Evolutionary conservation across 1,284 basidiomycete species (phyloP).

Genomic region (Lignosus rhinocerotis): DNA sequence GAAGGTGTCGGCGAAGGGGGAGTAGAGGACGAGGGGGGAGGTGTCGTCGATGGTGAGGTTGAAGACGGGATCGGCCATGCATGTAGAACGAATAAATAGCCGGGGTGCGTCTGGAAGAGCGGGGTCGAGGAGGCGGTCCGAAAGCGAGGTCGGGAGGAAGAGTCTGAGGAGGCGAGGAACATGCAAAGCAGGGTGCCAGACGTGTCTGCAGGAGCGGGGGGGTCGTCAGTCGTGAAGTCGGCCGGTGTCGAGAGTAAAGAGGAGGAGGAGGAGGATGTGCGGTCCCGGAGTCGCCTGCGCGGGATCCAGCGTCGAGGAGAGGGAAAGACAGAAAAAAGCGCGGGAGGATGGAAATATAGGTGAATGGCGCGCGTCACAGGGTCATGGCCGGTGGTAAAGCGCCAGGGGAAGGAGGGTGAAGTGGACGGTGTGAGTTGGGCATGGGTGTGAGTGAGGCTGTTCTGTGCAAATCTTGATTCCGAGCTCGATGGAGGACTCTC

Average conservation of each 20-base stretch:
- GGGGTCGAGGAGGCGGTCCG: neutral
- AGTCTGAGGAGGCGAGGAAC: neutral
- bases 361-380: conserved; percentile 19
- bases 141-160: neutral
- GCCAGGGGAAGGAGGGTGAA: conserved; percentile 8
- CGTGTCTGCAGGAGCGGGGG: neutral
- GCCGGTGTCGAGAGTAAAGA: neutral
- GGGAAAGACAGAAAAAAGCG: conserved; percentile 11
- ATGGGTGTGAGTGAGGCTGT: conserved; percentile 3
- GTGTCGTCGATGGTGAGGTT: conserved; percentile 63
- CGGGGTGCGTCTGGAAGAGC: neutral
- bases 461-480: conserved; percentile 17
- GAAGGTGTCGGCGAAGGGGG: conserved; percentile 56
- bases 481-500: neutral
- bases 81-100: conserved; percentile 29
- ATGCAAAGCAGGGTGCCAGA: neutral
- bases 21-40: conserved; percentile 63
- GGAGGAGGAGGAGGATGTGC: conserved; percentile 3
- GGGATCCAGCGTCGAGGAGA: conserved; percentile 21
- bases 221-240: neutral
- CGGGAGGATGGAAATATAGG: conserved; percentile 21
- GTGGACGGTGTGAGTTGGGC: too few relatives aligned
- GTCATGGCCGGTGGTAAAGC: conserved; percentile 16
- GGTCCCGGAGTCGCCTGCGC: conserved; percentile 13
- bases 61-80: conserved; percentile 48